phyloP scores from a whole-genome alignment of 1,284 basidiomycete genomes.

The Puccinia coronata region DNA sequence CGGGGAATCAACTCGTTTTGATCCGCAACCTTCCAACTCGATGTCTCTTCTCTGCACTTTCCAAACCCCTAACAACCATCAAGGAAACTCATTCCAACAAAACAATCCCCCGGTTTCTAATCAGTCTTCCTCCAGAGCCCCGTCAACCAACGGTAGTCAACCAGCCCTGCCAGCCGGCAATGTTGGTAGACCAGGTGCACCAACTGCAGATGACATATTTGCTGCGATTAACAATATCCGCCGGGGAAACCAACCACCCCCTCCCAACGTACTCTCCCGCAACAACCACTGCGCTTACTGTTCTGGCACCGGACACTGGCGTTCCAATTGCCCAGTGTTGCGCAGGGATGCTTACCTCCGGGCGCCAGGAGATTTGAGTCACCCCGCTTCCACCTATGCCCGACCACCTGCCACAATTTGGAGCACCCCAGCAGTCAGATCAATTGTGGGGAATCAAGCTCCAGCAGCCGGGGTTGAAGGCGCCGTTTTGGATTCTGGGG shows the following conservation, averaged over 20 bases:
- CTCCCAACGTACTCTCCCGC: background rate
- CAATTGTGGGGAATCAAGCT: too few relatives aligned
- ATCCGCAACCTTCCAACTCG: background rate
- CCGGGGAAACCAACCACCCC: background rate
- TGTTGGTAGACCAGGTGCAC: background rate
- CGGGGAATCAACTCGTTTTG: background rate
- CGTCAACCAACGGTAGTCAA: background rate
- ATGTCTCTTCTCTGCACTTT: background rate
- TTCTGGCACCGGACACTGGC: background rate
- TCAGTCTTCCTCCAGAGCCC: too few relatives aligned
- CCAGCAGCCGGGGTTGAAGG: background rate
- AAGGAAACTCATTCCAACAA: background rate
- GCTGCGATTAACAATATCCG: constrained; percentile 6
- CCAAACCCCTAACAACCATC: background rate
- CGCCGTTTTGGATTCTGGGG: constrained; percentile 22
- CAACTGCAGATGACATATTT: background rate
- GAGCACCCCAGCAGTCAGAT: background rate
- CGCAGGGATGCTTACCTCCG: constrained; percentile 6
- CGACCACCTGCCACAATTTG: background rate
- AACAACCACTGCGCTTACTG: background rate
- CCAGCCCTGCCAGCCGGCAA: background rate
- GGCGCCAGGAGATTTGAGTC: background rate
- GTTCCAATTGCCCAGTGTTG: background rate
- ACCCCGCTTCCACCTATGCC: constrained; percentile 19
- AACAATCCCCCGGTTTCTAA: background rate